A percentile compares a stretch with the other conserved stretches of the same genome.
These are phyloP conservation scores for Pestalotiopsis sp. DNA, from an alignment of 2,329 filamentous ascomycete genomes.

Conservation along the genomic window DNA sequence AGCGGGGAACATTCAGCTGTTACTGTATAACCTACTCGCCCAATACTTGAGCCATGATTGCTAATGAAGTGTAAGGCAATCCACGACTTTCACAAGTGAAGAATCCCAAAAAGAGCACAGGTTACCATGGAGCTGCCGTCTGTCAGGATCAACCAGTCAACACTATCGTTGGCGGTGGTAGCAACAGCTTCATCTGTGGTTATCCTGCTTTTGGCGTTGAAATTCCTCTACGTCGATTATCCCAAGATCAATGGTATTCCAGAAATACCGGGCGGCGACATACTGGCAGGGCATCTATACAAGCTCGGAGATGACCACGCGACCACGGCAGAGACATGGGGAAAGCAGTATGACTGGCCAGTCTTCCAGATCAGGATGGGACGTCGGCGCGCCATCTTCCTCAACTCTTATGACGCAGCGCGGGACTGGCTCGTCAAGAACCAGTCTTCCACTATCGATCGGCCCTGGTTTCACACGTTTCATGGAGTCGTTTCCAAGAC, in stretches of 20 bases:
- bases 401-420: neutral
- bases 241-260: neutral
- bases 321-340: neutral
- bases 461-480: conserved; percentile 1
- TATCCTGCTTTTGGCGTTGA: neutral
- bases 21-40: neutral
- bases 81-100: neutral
- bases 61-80: neutral
- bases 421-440: neutral
- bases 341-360: neutral
- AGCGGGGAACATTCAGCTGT: neutral
- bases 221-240: neutral
- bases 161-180: neutral
- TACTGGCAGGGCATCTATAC: neutral
- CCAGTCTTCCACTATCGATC: neutral
- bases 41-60: neutral
- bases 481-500: neutral
- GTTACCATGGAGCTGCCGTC: neutral
- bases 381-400: neutral
- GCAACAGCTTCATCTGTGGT: neutral
- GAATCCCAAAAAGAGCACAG: neutral
- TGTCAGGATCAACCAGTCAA: neutral
- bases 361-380: neutral
- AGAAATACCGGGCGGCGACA: neutral
- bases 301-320: neutral